A percentile compares a stretch with the other conserved stretches of the same genome.
Evolutionary conservation across 2,329 filamentous ascomycete genomes (phyloP).

Genomic region (Diaporthe batatas): DNA sequence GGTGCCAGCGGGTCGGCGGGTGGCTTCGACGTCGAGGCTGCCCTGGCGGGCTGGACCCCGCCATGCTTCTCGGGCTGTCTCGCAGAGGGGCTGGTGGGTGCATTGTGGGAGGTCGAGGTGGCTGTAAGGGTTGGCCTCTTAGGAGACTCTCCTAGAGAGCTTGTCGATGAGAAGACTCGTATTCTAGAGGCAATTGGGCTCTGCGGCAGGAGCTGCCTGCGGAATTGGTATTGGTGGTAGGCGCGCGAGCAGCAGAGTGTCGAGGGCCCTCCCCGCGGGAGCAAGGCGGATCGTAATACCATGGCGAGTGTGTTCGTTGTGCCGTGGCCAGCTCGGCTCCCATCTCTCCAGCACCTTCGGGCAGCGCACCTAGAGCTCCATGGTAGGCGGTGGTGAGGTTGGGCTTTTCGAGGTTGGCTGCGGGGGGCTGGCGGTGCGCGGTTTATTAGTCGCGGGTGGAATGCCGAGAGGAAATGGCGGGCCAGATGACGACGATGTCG

Average conservation of each 20-base stretch:
- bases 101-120: background rate
- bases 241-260: slow-evolving; percentile 33
- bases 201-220: slow-evolving; percentile 25
- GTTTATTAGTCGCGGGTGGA: background rate
- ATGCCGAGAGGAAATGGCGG: background rate
- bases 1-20: slow-evolving; percentile 69
- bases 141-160: slow-evolving; percentile 24
- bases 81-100: background rate
- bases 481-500: slow-evolving; percentile 29
- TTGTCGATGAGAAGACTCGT: slow-evolving; percentile 36
- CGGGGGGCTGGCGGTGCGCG: background rate
- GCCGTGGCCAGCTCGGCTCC: slow-evolving; percentile 20
- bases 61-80: background rate
- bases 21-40: slow-evolving; percentile 25
- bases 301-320: slow-evolving; percentile 13
- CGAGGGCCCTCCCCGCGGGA: slow-evolving; percentile 30
- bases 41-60: background rate
- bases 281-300: slow-evolving; percentile 35
- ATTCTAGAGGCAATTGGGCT: slow-evolving; percentile 14
- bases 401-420: background rate
- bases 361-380: slow-evolving; percentile 24
- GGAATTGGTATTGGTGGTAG: slow-evolving; percentile 31
- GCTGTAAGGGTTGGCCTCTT: background rate
- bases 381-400: background rate
- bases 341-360: slow-evolving; percentile 11